phyloP scores from a whole-genome alignment of 1,139 yeast genomes.

The Candida labiduridarum region DNA sequence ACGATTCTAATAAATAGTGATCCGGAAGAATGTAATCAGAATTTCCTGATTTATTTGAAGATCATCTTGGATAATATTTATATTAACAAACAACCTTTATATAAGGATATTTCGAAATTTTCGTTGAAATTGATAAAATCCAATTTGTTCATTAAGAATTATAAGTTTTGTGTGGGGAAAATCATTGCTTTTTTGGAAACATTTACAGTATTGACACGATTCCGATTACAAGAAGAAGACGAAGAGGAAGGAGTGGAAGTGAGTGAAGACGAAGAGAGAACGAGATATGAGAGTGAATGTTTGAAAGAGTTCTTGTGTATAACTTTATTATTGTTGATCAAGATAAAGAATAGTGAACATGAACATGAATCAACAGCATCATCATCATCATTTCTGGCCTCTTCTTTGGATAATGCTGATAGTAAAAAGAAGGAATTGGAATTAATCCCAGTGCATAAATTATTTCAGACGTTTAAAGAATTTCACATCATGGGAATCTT shows the following conservation, averaged over 20 bases:
- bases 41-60: conserved; percentile 39
- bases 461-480: conserved; percentile 35
- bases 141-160: conserved; percentile 44
- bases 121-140: conserved; percentile 41
- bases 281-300: conserved; percentile 25
- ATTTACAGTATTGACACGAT: conserved; percentile 26
- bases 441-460: conserved; percentile 21
- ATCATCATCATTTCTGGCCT: conserved; percentile 11
- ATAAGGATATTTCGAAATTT: conserved; percentile 29
- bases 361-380: conserved; percentile 21
- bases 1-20: conserved; percentile 41
- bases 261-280: conserved; percentile 13
- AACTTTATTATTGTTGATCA: conserved; percentile 34
- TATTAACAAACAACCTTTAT: conserved; percentile 14
- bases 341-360: conserved; percentile 31
- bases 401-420: conserved; percentile 4
- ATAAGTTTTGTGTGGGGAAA: conserved; percentile 42
- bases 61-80: conserved; percentile 35
- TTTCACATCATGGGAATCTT: conserved; percentile 51
- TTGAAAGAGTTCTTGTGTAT: conserved; percentile 43
- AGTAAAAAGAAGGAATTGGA: conserved; percentile 11
- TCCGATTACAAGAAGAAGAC: conserved; percentile 10
- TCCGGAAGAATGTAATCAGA: conserved; percentile 42
- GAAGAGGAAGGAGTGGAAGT: conserved; percentile 9
- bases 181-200: conserved; percentile 37